A percentile compares a stretch with the other conserved stretches of the same genome.
These are phyloP conservation scores for Penicillium lividum DNA, from an alignment of 495 filamentous ascomycete species.

Conservation along the genomic window DNA sequence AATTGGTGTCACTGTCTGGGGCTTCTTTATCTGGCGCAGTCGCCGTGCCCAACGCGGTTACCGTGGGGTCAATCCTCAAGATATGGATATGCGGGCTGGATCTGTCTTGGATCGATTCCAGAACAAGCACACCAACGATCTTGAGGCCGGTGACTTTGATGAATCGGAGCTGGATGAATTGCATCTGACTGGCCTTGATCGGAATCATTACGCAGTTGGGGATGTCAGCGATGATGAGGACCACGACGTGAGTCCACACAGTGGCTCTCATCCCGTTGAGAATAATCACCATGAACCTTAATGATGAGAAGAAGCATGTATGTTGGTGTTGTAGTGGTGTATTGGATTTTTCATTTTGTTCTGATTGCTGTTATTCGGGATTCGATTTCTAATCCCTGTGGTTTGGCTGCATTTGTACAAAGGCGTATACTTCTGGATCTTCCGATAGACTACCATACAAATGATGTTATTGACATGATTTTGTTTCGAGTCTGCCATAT, in stretches of 20 bases:
- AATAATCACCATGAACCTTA: slow-evolving; percentile 7
- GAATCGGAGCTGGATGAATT: slow-evolving; percentile 83
- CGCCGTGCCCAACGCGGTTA: slow-evolving; percentile 57
- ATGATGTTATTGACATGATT: background rate
- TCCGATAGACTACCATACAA: slow-evolving; percentile 15
- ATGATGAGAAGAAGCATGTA: slow-evolving; percentile 15
- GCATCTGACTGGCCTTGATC: slow-evolving; percentile 46
- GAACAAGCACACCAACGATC: slow-evolving; percentile 58
- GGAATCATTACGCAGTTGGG: slow-evolving; percentile 45
- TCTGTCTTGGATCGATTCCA: slow-evolving; percentile 40
- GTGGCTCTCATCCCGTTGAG: slow-evolving; percentile 8
- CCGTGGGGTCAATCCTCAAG: slow-evolving; percentile 39
- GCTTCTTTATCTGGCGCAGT: slow-evolving; percentile 81
- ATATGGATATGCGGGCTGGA: slow-evolving; percentile 29
- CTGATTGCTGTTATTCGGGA: background rate
- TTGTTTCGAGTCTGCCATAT: background rate
- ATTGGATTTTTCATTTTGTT: background rate
- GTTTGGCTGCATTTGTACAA: slow-evolving; percentile 15
- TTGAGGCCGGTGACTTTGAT: slow-evolving; percentile 88
- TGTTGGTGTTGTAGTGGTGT: background rate
- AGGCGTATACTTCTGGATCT: slow-evolving; percentile 8
- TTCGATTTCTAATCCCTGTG: background rate
- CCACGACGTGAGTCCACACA: background rate
- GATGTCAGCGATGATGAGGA: slow-evolving; percentile 47
- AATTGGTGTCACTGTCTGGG: slow-evolving; percentile 75